These are phyloP conservation scores for Beauveria asiatica DNA, from an alignment of 2,329 filamentous ascomycete genomes.

Conservation along the genomic window DNA sequence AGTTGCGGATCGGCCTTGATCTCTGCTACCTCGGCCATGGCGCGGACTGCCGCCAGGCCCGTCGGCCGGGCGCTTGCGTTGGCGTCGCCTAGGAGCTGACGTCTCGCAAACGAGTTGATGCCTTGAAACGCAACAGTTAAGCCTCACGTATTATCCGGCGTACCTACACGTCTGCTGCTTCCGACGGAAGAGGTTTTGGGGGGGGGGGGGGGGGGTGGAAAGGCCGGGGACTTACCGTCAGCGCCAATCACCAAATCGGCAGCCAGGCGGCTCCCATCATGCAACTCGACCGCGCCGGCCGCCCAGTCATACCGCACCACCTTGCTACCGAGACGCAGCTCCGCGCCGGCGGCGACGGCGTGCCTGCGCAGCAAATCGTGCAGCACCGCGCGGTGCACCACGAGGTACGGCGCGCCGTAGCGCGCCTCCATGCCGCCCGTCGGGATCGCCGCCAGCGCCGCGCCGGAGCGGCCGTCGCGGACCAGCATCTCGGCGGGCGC, in stretches of 20 bases:
- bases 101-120: constrained; percentile 21
- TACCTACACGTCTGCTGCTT: too few species aligned
- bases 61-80: constrained; percentile 17
- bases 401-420: constrained; percentile 25
- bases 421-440: constrained; percentile 17
- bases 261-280: constrained; percentile 15
- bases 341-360: constrained; percentile 19
- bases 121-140: neutral
- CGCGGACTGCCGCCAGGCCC: constrained; percentile 32
- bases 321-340: constrained; percentile 17
- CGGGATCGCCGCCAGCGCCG: constrained; percentile 14
- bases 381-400: constrained; percentile 28
- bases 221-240: constrained; percentile 20
- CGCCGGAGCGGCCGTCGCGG: constrained; percentile 19
- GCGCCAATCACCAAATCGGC: constrained; percentile 27
- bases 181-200: too few species aligned
- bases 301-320: constrained; percentile 18
- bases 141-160: too few species aligned
- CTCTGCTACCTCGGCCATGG: constrained; percentile 27
- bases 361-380: constrained; percentile 23
- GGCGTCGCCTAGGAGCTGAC: constrained; percentile 13
- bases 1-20: constrained; percentile 26
- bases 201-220: too few species aligned
- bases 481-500: constrained; percentile 17
- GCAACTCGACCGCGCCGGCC: constrained; percentile 15